Base-by-base conservation (phyloP, 768 basidiomycete species). In the Tylopilus felleus region DNA sequence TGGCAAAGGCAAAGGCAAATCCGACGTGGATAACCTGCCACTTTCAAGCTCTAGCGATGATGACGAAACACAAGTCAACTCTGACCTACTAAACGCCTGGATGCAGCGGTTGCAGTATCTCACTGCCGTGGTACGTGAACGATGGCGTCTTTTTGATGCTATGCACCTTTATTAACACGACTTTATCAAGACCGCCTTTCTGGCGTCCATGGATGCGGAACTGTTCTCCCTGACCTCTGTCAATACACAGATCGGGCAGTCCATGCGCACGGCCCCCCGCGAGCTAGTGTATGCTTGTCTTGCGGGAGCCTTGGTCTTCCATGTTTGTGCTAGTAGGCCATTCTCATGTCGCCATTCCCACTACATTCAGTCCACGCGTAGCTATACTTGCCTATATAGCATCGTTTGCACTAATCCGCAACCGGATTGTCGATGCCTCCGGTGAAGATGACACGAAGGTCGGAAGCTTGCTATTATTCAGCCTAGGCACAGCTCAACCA, bases 221-320 rank as follows among this genome's bases (percentile, higher is more conserved):
- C 57, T 70, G 10, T 72, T 71, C 47, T 48, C 62, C 36, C 43
- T 70, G 49, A 68, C 62, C 4, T 28, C 52, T 33, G 54, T 63
- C 22, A 53, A 65, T 23, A 70, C 64, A 6, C 55, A 61, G 8
- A 58, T 63, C 3, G 61, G 58, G 13, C 1, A 33, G 14, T 14
- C 60, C 22, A 3, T 59, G 5, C 41, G 55, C 40, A 22, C 25
- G 0, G n/a, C 48, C 1, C 29, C 58, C 17, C 64, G 61, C 33
- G 60, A 71, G 23, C 27, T 71, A 16, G 49, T 72, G 22, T 68
- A 70, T 55, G 31, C 61, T 13, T 66, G 64, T 49, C 65, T 70
- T 43, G 40, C 66, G 7, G 70, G 70, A 5, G 68, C 70, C 22
- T 47, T 70, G 39, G 46, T 71, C 31, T 66, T 70, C 44, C 69